These are phyloP conservation scores for Spathaspora sp. DNA, from an alignment of 805 yeast genomes.

Conservation along the genomic window DNA sequence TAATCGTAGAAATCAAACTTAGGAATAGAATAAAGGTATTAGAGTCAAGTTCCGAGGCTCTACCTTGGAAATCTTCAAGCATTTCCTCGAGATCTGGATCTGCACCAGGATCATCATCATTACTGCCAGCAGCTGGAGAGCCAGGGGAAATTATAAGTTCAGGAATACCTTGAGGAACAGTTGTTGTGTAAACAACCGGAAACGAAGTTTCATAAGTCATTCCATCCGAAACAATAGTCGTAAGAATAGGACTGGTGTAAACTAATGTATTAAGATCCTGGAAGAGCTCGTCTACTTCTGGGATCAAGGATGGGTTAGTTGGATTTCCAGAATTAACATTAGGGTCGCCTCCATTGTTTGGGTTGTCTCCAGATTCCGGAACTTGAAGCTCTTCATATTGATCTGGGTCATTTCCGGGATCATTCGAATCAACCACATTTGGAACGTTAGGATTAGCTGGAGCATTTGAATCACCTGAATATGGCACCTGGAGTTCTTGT, in stretches of 20 bases:
- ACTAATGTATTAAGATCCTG: background rate
- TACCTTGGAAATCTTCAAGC: background rate
- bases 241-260: background rate
- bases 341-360: background rate
- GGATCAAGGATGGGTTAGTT: background rate
- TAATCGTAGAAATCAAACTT: no score
- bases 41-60: background rate
- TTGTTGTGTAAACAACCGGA: background rate
- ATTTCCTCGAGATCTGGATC: no score
- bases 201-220: background rate
- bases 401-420: no score
- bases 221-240: no score
- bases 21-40: background rate
- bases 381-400: no score
- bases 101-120: no score
- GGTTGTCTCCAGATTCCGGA: background rate
- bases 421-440: no score
- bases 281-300: background rate
- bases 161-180: background rate
- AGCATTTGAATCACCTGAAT: no score
- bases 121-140: no score
- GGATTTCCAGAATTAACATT: background rate
- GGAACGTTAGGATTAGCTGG: background rate
- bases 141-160: background rate
- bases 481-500: background rate